Percentiles rank a stretch among this genome's conserved stretches.
Evolutionary conservation across 768 basidiomycete genomes (phyloP).

Genomic region (Paxillus ammoniavirescens): DNA sequence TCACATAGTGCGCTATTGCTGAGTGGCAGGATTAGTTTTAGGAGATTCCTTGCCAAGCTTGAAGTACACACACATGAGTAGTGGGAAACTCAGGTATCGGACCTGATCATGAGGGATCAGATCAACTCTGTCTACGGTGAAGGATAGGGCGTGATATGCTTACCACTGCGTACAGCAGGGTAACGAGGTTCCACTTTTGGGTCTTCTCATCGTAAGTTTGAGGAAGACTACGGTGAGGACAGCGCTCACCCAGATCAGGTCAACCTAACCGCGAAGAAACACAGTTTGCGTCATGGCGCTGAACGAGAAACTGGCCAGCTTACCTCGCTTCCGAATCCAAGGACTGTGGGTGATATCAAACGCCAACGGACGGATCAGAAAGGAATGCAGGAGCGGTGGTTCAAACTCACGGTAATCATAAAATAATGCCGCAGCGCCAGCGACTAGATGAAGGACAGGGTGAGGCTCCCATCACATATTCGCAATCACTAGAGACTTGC

Average conservation of each 20-base stretch:
- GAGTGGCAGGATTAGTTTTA: background rate
- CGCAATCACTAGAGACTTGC: background rate
- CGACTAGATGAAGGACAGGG: conserved; percentile 4
- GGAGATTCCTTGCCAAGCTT: background rate
- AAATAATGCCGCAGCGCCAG: conserved; percentile 6
- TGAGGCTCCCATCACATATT: background rate
- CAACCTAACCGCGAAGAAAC: conserved; percentile 7
- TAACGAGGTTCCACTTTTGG: conserved; percentile 16
- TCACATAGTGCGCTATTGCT: conserved; percentile 12
- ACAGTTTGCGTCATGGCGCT: background rate
- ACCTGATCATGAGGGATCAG: background rate
- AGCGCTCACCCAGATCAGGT: conserved; percentile 17
- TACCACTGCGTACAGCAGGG: conserved; percentile 15
- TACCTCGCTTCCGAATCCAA: conserved; percentile 12
- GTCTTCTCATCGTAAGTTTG: conserved; percentile 7
- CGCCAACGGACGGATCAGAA: background rate
- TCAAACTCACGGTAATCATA: conserved; percentile 16
- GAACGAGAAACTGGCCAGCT: background rate
- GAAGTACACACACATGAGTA: conserved; percentile 8
- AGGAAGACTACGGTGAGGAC: background rate
- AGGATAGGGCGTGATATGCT: background rate
- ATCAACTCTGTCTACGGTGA: background rate
- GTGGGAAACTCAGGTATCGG: conserved; percentile 16
- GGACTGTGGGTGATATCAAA: conserved; percentile 2
- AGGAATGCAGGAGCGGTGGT: background rate